phyloP scores from a whole-genome alignment of 192 early-diverging fungal genomes.

The Spizellomyces sp. region DNA sequence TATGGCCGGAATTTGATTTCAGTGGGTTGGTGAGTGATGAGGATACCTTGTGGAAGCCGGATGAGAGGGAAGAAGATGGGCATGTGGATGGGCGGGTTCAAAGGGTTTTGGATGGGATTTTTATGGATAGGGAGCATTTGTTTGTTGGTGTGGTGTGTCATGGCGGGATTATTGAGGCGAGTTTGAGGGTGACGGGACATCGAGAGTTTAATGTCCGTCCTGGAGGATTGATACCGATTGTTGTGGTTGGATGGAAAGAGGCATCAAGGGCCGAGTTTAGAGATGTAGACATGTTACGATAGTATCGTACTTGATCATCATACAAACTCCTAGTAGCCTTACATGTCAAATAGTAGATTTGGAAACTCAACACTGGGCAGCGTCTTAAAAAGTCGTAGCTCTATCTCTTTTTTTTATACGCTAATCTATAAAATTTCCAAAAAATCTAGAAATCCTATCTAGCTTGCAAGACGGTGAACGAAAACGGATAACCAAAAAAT shows the following conservation, averaged over 20 bases:
- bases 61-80: conserved; percentile 19
- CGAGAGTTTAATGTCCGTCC: conserved; percentile 17
- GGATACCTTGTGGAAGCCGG: conserved; percentile 23
- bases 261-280: neutral
- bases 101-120: conserved; percentile 8
- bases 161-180: conserved; percentile 21
- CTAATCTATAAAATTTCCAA: no score
- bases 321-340: no score
- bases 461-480: no score
- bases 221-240: conserved; percentile 26
- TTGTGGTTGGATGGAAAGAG: conserved; percentile 13
- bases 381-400: neutral
- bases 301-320: neutral
- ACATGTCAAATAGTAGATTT: no score
- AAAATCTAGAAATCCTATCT: no score
- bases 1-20: conserved; percentile 24
- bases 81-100: conserved; percentile 10
- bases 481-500: no score
- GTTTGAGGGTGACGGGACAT: conserved; percentile 13
- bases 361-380: no score
- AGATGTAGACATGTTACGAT: neutral
- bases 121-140: neutral
- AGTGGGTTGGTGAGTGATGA: conserved; percentile 16
- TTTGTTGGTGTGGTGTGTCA: conserved; percentile 25
- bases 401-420: no score